Evolutionary conservation across 2,329 filamentous ascomycete genomes (phyloP).

Genomic region (Nakataea oryzae): DNA sequence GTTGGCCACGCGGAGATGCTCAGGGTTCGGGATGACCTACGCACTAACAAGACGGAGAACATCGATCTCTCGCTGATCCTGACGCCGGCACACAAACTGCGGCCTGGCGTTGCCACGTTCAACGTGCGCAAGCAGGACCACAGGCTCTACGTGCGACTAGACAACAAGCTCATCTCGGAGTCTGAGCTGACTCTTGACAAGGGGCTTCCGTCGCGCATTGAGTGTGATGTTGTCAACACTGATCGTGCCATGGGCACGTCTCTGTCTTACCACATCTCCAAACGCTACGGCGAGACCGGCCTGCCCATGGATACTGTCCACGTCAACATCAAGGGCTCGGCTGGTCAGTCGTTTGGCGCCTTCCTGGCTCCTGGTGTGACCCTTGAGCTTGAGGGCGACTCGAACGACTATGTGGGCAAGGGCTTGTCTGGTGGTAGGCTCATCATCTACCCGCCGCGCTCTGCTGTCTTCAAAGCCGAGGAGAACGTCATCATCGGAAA

Average conservation of each 20-base stretch:
- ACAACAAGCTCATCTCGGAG: constrained; percentile 96
- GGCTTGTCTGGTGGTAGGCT: constrained; percentile 86
- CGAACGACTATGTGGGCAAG: constrained; percentile 96
- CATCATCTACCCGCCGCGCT: constrained; percentile 85
- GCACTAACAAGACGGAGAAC: constrained; percentile 81
- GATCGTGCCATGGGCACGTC: constrained; percentile 90
- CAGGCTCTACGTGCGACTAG: constrained; percentile 80
- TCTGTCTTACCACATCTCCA: constrained; percentile 90
- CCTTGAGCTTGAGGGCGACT: constrained; percentile 86
- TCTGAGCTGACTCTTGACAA: constrained; percentile 92
- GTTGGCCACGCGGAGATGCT: constrained; percentile 84
- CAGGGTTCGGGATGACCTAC: constrained; percentile 77
- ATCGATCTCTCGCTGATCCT: constrained; percentile 88
- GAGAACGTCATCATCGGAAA: constrained; percentile 93
- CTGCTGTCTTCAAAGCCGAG: constrained; percentile 88
- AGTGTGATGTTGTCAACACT: constrained; percentile 94
- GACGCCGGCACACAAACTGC: constrained; percentile 90
- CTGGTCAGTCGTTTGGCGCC: constrained; percentile 92
- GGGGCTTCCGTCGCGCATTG: constrained; percentile 82
- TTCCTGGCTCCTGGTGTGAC: constrained; percentile 90
- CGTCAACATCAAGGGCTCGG: constrained; percentile 91
- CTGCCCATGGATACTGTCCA: constrained; percentile 90
- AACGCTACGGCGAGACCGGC: constrained; percentile 80
- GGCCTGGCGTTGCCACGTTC: constrained; percentile 90
- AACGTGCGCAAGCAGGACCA: constrained; percentile 98